Evolutionary conservation across 2,329 filamentous ascomycete species (phyloP).

Genomic region (Penicillium crustosum): DNA sequence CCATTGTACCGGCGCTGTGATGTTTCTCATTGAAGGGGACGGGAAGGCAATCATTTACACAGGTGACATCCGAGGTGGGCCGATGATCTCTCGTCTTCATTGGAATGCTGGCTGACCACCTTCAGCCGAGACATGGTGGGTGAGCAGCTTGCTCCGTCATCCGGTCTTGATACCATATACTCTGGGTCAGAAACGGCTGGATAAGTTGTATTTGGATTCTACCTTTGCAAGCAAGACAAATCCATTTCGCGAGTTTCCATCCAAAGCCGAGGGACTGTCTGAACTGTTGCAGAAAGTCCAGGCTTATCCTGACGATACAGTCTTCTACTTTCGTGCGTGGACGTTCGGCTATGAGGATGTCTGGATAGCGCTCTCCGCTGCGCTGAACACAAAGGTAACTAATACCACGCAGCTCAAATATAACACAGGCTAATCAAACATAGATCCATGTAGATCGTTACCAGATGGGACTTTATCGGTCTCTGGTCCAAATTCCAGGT

Average conservation of each 20-base stretch:
- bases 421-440: constrained; percentile 12
- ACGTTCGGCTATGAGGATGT: constrained; percentile 93
- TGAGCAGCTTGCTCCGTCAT: constrained; percentile 69
- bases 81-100: background rate
- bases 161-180: constrained; percentile 75
- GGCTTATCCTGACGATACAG: constrained; percentile 68
- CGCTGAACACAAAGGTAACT: constrained; percentile 62
- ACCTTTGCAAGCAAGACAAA: constrained; percentile 64
- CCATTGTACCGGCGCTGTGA: constrained; percentile 84
- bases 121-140: constrained; percentile 75
- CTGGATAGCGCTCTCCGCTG: constrained; percentile 75
- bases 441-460: constrained; percentile 82
- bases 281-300: constrained; percentile 71
- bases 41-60: constrained; percentile 79
- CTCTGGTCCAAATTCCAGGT: constrained; percentile 51
- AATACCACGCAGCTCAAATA: background rate
- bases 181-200: constrained; percentile 63
- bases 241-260: constrained; percentile 54
- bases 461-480: constrained; percentile 69
- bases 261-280: constrained; percentile 71
- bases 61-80: constrained; percentile 70
- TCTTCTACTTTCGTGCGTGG: constrained; percentile 86
- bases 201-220: constrained; percentile 87
- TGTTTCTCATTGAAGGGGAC: constrained; percentile 82
- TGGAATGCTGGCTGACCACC: constrained; percentile 9